Conservation (phyloP, 2,329 filamentous ascomycete genomes). For the Nigrospora sphaerica region DNA sequence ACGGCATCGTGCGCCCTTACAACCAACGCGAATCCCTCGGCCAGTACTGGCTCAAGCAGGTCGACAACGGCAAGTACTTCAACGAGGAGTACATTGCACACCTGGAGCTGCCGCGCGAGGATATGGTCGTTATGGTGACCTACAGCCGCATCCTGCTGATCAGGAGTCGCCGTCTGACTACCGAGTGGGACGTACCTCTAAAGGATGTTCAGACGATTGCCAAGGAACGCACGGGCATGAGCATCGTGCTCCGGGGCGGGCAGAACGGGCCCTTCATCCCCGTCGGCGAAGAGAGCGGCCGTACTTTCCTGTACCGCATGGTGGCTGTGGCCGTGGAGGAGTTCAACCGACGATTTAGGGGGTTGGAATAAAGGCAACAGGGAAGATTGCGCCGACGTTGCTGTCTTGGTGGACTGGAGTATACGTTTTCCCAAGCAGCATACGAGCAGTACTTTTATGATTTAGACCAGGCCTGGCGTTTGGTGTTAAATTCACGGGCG, state of each 20-base stretch:
- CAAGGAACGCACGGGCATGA: constrained; percentile 92
- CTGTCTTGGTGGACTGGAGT: no score
- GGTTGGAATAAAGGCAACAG: constrained; percentile 22
- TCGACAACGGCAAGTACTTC: constrained; percentile 97
- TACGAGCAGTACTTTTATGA: no score
- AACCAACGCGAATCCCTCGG: constrained; percentile 90
- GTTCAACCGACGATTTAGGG: constrained; percentile 56
- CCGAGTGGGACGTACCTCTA: constrained; percentile 92
- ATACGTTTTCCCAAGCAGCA: no score
- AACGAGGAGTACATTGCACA: constrained; percentile 97
- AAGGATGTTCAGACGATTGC: constrained; percentile 96
- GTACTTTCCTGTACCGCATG: constrained; percentile 58
- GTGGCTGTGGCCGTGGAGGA: constrained; percentile 60
- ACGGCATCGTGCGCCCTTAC: constrained; percentile 92
- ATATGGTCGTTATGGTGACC: constrained; percentile 85
- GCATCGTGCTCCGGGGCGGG: constrained; percentile 79
- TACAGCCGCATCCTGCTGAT: constrained; percentile 86
- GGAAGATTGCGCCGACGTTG: neutral
- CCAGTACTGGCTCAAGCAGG: constrained; percentile 97
- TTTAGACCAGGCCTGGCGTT: no score
- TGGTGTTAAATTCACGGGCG: no score
- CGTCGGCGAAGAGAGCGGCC: constrained; percentile 75
- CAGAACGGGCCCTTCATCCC: constrained; percentile 93
- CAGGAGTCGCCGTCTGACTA: constrained; percentile 74
- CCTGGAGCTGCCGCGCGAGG: constrained; percentile 80